Evolutionary conservation across 2,329 filamentous ascomycete species (phyloP).

Genomic region (Escovopsis weberi): DNA sequence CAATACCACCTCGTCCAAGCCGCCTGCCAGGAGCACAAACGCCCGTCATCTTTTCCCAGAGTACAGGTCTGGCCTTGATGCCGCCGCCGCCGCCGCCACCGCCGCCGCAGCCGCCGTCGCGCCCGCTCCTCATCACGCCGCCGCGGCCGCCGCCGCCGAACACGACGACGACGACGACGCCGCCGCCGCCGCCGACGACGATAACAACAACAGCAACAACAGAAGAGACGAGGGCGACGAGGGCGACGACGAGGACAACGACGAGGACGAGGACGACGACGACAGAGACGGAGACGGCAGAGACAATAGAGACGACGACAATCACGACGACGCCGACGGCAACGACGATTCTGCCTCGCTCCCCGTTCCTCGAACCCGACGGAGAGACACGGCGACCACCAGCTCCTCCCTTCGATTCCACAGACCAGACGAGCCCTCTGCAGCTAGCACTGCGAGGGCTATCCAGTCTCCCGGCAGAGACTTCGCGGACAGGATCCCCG

Average conservation of each 20-base stretch:
- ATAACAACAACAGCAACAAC: no score
- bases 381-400: conserved; percentile 55
- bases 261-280: no score
- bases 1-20: conserved; percentile 15
- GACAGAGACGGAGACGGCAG: no score
- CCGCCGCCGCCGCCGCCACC: conserved; percentile 19
- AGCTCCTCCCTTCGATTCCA: conserved; percentile 56
- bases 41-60: conserved; percentile 20
- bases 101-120: no score
- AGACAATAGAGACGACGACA: conserved; percentile 33
- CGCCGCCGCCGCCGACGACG: no score
- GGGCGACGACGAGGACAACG: conserved; percentile 25
- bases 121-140: no score
- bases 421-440: conserved; percentile 46
- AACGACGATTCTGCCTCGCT: no score
- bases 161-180: no score
- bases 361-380: conserved; percentile 37
- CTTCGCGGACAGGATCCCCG: conserved; percentile 64
- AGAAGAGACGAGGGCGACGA: not conserved
- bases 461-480: conserved; percentile 38
- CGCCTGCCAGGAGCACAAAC: conserved; percentile 16
- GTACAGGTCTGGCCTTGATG: conserved; percentile 48
- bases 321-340: conserved; percentile 11
- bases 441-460: conserved; percentile 16
- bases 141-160: no score